Percentiles rank a stretch among this genome's conserved stretches.
Evolutionary conservation across 2,329 filamentous ascomycete genomes (phyloP).

Genomic region (Aspergillus udagawae): DNA sequence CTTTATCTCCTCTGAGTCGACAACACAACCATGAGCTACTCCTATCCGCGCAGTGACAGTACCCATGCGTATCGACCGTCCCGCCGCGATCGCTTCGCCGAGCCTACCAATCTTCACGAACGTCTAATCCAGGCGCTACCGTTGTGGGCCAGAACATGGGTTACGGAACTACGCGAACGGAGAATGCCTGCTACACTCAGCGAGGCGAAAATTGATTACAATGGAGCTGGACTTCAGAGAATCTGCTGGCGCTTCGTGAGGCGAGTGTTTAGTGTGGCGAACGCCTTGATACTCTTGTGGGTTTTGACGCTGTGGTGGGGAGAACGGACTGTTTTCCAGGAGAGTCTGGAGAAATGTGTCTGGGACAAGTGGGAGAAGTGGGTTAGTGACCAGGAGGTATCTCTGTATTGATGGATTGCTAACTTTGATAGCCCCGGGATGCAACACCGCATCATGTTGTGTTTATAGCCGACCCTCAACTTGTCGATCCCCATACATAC

Average conservation of each 20-base stretch:
- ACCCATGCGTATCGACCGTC: constrained; percentile 24
- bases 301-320: constrained; percentile 75
- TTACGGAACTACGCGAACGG: constrained; percentile 10
- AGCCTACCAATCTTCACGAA: constrained; percentile 9
- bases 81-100: constrained; percentile 10
- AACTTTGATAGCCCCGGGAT: constrained; percentile 59
- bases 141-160: constrained; percentile 19
- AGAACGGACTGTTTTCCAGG: constrained; percentile 72
- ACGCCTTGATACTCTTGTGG: constrained; percentile 70
- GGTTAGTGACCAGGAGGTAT: constrained; percentile 51
- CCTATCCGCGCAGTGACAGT: constrained; percentile 25
- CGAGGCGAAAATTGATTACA: constrained; percentile 6
- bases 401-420: constrained; percentile 3
- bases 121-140: constrained; percentile 18
- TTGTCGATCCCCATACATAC: constrained; percentile 94
- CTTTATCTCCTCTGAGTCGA: constrained; percentile 11
- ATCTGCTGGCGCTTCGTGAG: constrained; percentile 11
- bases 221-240: constrained; percentile 13
- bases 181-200: not conserved
- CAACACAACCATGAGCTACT: constrained; percentile 31
- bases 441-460: constrained; percentile 79
- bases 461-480: constrained; percentile 84
- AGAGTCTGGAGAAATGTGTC: constrained; percentile 65
- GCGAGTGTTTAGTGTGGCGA: constrained; percentile 47
- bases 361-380: constrained; percentile 93